Evolutionary conservation across 1,284 basidiomycete species (phyloP).

Genomic region (Kwoniella shivajii): DNA sequence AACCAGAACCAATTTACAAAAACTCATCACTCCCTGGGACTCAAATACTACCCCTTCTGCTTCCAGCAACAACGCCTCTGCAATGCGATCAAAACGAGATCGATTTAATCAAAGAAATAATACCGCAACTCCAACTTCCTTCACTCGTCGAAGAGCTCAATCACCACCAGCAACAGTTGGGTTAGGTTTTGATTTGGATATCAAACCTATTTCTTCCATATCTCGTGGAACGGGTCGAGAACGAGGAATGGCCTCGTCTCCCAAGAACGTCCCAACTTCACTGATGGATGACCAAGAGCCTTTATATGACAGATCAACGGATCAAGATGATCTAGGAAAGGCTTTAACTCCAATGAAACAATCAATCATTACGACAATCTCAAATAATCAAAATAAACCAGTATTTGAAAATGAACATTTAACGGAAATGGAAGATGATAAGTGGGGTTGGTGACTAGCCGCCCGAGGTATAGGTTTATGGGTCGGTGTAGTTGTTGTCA

Average conservation of each 20-base stretch:
- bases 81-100: not conserved
- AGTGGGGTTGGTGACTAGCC: slow-evolving; percentile 16
- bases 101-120: not conserved
- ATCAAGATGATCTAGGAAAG: not conserved
- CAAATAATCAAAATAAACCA: not conserved
- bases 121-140: slow-evolving; percentile 4
- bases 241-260: too few relatives aligned
- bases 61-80: not conserved
- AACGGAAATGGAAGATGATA: not conserved
- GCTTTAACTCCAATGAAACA: slow-evolving; percentile 1
- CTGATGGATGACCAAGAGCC: too few relatives aligned
- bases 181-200: not conserved
- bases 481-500: slow-evolving; percentile 7
- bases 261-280: too few relatives aligned
- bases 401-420: too few relatives aligned
- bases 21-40: slow-evolving; percentile 17
- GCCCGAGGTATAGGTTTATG: slow-evolving; percentile 11
- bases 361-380: not conserved
- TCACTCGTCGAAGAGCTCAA: not conserved
- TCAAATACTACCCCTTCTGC: not conserved
- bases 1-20: slow-evolving; percentile 11
- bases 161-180: slow-evolving; percentile 6
- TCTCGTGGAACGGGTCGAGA: too few relatives aligned
- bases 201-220: not conserved
- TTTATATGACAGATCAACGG: too few relatives aligned